Evolutionary conservation across 768 basidiomycete genomes (phyloP).

Genomic region (Tylopilus rubrobrunneus): DNA sequence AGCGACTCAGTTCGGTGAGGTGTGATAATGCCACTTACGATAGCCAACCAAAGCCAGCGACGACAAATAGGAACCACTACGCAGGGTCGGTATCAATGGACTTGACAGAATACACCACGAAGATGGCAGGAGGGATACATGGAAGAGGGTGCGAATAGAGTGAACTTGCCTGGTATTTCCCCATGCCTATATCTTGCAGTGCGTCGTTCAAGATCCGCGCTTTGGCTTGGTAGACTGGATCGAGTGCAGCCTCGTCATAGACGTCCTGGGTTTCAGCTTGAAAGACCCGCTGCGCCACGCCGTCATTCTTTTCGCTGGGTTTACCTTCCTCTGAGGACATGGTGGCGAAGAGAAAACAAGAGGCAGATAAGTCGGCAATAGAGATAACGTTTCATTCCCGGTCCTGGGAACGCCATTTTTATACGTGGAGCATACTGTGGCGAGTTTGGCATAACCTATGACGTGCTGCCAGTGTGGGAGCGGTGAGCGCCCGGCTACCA

Average conservation of each 20-base stretch:
- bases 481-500: no score
- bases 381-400: not conserved
- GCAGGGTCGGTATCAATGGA: not conserved
- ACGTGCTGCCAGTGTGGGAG: no score
- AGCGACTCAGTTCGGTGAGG: not conserved
- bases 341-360: not conserved
- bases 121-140: not conserved
- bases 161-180: conserved; percentile 55
- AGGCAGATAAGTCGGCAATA: not conserved
- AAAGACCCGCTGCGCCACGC: not conserved
- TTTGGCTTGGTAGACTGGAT: conserved; percentile 58
- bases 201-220: conserved; percentile 55
- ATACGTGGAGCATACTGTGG: not conserved
- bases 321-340: conserved; percentile 18
- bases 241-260: conserved; percentile 33
- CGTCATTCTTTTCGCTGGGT: not conserved
- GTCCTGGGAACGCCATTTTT: not conserved
- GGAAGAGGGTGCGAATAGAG: not conserved
- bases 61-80: conserved; percentile 60
- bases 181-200: conserved; percentile 67
- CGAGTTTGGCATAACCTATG: no score
- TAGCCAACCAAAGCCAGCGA: conserved; percentile 74
- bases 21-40: conserved; percentile 42
- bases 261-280: conserved; percentile 21
- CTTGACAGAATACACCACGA: not conserved